Evolutionary conservation across 768 basidiomycete genomes (phyloP), one percentile per base, ranked within the genome.

Genomic region (Termitomyces sp.): DNA sequence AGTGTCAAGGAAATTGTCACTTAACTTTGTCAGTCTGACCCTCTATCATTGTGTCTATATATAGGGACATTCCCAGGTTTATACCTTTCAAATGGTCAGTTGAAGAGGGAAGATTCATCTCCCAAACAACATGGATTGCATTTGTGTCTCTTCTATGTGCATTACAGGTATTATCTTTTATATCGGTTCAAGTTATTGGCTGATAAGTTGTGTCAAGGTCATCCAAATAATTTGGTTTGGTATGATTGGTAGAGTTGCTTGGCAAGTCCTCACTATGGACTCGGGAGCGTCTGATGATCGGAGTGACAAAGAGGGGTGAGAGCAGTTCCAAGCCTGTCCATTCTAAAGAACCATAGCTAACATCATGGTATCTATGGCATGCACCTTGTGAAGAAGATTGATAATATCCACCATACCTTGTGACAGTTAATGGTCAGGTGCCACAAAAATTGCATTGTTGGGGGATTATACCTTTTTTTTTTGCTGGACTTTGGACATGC

Each of bases 241-340:
- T 64, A 86, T 90, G 85, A 94, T 96, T 61, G 83, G 84, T 62
- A 81, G 85, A 30, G 80, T 97, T 24, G 91, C 91, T n/a, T 92
- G 82, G 72, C 78, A 85, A 28, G 94, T 95, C 4, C 64, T 95
- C 35, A 73, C 84, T 18, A 77, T 73, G 10, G 91, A 90, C 0
- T 74, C 80, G 42, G 88, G 85, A 9, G 94, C 93, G 2, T 84
- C 91, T 32, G 96, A 98, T 62, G 80, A 77, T 22, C 81, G 95
- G 60, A 94, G 92, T 65, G 95, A 97, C 60, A 89, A 91, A 60
- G 92, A 93, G 67, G 76, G 69, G 86, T 87, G 28, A 61, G 69
- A 60, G 38, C 43, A 28, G 45, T 49, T 32, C 42, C 18, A 14
- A 18, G 38, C 38, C 7, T n/a, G 26, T 16, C 28, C 14, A 59